These are phyloP conservation scores for Ramichloridium luteum DNA, from an alignment of 2,329 filamentous ascomycete species.

Conservation along the genomic window DNA sequence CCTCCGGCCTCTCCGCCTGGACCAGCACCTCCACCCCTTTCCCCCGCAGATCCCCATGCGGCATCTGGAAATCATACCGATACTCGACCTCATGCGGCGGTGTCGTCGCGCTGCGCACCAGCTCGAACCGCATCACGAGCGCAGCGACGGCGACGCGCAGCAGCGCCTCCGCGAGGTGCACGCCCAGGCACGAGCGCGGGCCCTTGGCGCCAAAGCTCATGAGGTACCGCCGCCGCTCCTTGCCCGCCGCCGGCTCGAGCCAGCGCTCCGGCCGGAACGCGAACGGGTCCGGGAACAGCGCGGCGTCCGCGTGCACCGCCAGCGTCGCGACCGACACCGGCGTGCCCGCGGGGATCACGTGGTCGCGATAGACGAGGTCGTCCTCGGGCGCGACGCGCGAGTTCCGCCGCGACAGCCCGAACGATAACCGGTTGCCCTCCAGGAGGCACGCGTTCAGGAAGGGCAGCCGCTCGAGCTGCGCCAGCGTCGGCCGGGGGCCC, in stretches of 20 bases:
- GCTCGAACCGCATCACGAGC: slow-evolving; percentile 22
- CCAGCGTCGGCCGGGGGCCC: slow-evolving; percentile 5
- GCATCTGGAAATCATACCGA: slow-evolving; percentile 8
- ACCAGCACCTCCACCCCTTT: too few relatives aligned
- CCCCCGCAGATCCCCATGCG: slow-evolving; percentile 6
- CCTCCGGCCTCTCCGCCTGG: too few relatives aligned
- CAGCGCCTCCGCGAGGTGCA: slow-evolving; percentile 26
- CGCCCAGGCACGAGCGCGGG: slow-evolving; percentile 18
- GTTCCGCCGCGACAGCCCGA: slow-evolving; percentile 12
- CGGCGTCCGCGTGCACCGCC: slow-evolving; percentile 23
- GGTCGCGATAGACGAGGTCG: slow-evolving; percentile 6
- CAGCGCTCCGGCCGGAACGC: slow-evolving; percentile 24
- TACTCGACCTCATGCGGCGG: slow-evolving; percentile 12
- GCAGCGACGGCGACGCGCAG: slow-evolving; percentile 21
- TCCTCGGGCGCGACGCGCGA: slow-evolving; percentile 16
- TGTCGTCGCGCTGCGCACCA: too few relatives aligned
- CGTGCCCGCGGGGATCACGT: slow-evolving; percentile 16
- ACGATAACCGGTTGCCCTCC: slow-evolving; percentile 16
- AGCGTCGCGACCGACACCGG: slow-evolving; percentile 21
- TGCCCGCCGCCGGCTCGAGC: slow-evolving; percentile 16
- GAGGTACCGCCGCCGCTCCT: slow-evolving; percentile 17
- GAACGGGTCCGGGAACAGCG: slow-evolving; percentile 22
- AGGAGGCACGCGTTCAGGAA: slow-evolving; percentile 13
- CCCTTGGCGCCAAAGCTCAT: slow-evolving; percentile 24
- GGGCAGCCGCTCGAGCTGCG: slow-evolving; percentile 10